Percentiles rank a stretch among this genome's conserved stretches.
These are phyloP conservation scores for Blastocystis hominis DNA, from an alignment of 352 stramenopile genomes.

Conservation along the genomic window DNA sequence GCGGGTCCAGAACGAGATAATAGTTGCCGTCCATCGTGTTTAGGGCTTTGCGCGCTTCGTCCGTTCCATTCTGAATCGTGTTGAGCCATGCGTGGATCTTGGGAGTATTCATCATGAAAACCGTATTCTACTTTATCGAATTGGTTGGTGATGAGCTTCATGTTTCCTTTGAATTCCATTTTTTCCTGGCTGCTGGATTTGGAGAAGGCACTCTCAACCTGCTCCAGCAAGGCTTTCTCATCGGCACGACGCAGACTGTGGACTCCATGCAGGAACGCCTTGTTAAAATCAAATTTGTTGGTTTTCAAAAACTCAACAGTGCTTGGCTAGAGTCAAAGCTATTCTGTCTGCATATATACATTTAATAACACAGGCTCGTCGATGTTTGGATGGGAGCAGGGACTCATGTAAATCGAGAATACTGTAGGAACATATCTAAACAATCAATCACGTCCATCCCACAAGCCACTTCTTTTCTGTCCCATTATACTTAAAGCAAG, in stretches of 20 bases:
- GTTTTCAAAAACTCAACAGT: conserved; percentile 44
- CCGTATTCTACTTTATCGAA: not conserved
- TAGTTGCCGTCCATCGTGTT: conserved; percentile 11
- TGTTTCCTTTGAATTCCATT: conserved; percentile 8
- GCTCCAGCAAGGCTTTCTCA: conserved; percentile 13
- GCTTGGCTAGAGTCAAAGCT: not conserved
- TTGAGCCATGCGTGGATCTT: conserved; percentile 19
- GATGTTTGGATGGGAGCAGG: conserved; percentile 12
- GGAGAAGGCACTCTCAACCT: not conserved
- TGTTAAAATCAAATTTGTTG: conserved; percentile 45
- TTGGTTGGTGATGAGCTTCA: not conserved
- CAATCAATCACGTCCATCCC: not conserved
- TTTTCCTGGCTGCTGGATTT: not conserved
- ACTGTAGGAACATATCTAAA: conserved; percentile 24
- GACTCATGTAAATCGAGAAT: conserved; percentile 44
- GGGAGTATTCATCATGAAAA: not conserved
- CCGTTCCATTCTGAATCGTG: conserved; percentile 4
- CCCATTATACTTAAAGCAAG: conserved; percentile 23
- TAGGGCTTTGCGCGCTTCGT: not conserved
- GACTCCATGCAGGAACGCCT: conserved; percentile 27
- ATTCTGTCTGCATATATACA: no score
- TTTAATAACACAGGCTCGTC: not conserved
- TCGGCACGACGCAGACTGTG: not conserved
- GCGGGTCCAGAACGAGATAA: conserved; percentile 27
- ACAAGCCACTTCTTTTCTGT: not conserved